Evolutionary conservation across 805 yeast genomes (phyloP), one percentile per base, ranked within the genome.

Genomic region (Candida xyloterini): DNA sequence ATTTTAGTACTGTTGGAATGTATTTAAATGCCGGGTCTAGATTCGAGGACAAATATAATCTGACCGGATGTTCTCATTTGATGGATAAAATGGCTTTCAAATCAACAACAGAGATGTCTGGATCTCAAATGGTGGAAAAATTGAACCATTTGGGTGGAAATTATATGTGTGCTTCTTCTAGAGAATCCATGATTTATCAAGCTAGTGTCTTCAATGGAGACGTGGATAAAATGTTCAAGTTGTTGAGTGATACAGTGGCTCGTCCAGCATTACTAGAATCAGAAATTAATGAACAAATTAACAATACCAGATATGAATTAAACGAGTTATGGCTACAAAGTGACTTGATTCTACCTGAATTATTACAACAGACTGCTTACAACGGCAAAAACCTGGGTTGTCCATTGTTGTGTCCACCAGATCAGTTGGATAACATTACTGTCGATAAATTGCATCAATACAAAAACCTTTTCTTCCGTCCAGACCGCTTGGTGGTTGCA

Each of bases 161-260:
- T 60, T 89, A 84, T 63, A 90, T 87, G 79, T 85, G 95, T 56
- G 83, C 95, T 1, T 84, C 96, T 0, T 85, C 95, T 7, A 74
- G 99, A 56, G 99, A 93, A 62, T 76, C 95, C 4, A 73, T 91
- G 68, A 78, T 91, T 66, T 93, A 93, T 62, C 98, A 93, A 63
- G 95, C 97, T 1, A 82, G 95, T 3, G 95, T 89, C 1, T 91
- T 93, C 73, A 90, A 90, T 59, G 71, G 73, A 31, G 96, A 90
- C 56, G 80, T 84, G 8, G 91, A 78, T 27, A 68, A 71, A 48
- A 88, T 93, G 95, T 77, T 85, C 48, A 74, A 74, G 32, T 68
- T 87, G 32, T 68, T 93, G 52, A 67, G 86, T 18, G 90, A 89
- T 49, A 87, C 97, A 0, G 82, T 91, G 3, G 67, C 82, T 10